Percentiles rank a stretch among this genome's conserved stretches.
Conservation (phyloP, 306 rosid species). For the Ammopiptanthus mongolicus region DNA sequence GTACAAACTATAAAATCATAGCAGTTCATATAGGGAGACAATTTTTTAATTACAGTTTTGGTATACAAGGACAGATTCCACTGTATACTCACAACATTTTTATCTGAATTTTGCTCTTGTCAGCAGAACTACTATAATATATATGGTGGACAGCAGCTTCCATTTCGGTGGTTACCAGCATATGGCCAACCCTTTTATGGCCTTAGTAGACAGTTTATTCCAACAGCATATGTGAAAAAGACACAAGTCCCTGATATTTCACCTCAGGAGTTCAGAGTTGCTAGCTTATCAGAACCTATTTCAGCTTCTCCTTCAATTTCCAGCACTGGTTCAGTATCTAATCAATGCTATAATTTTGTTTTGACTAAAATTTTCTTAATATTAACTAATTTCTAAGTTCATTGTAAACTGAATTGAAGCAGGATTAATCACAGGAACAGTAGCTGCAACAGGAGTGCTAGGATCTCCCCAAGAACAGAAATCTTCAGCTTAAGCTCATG, state of each 20-base stretch:
- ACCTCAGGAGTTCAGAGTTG: conserved; percentile 18
- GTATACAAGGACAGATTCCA: not conserved
- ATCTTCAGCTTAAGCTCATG: conserved; percentile 30
- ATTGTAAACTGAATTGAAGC: conserved; percentile 15
- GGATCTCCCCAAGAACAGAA: conserved; percentile 36
- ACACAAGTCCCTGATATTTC: conserved; percentile 23
- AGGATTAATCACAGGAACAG: conserved; percentile 29
- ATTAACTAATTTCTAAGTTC: not conserved
- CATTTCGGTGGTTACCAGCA: conserved; percentile 26
- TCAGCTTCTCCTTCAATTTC: conserved; percentile 34
- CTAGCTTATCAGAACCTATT: conserved; percentile 27
- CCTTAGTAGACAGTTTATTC: conserved; percentile 15
- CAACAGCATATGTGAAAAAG: conserved; percentile 29
- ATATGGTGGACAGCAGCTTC: conserved; percentile 46
- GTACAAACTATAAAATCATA: not conserved
- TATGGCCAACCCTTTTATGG: conserved; percentile 36
- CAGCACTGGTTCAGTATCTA: conserved; percentile 31
- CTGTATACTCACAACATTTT: not conserved
- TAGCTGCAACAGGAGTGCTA: conserved; percentile 20
- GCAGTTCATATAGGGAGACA: not conserved
- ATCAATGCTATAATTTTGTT: not conserved
- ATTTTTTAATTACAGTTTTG: not conserved
- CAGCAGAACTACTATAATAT: conserved; percentile 42
- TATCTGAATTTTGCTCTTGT: not conserved
- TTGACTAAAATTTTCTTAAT: not conserved